Percentiles rank a stretch among this genome's conserved stretches.
phyloP scores from a whole-genome alignment of 805 yeast genomes.

The Ogataea trehalophila region DNA sequence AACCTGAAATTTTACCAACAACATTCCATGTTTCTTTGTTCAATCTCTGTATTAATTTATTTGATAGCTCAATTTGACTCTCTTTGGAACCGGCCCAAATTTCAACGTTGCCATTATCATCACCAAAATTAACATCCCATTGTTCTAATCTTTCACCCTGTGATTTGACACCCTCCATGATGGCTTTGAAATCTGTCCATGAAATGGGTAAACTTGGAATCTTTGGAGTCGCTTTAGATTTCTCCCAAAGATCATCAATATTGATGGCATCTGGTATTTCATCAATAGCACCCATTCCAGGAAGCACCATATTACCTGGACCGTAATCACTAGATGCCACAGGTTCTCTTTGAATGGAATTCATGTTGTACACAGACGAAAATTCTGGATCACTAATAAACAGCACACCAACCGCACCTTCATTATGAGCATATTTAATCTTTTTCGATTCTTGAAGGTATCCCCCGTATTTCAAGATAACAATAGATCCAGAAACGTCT shows the following conservation, averaged over 20 bases:
- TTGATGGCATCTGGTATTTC: constrained; percentile 33
- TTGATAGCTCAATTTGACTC: constrained; percentile 22
- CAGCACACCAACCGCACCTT: constrained; percentile 61
- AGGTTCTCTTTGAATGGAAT: constrained; percentile 48
- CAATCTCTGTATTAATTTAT: constrained; percentile 41
- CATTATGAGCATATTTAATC: constrained; percentile 47
- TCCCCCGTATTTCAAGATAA: constrained; percentile 58
- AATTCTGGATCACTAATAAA: constrained; percentile 48
- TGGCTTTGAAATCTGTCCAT: constrained; percentile 56
- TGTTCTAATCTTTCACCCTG: constrained; percentile 34
- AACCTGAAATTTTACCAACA: constrained; percentile 70
- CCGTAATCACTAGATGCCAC: constrained; percentile 52
- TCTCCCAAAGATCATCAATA: constrained; percentile 36
- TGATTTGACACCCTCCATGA: constrained; percentile 34
- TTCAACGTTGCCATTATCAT: constrained; percentile 23
- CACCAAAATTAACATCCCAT: constrained; percentile 31
- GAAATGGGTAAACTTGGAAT: constrained; percentile 79
- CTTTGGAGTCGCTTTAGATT: constrained; percentile 53
- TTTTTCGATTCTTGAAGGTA: constrained; percentile 46
- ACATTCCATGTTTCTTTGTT: constrained; percentile 75
- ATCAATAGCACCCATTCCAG: constrained; percentile 54
- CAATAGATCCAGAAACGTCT: constrained; percentile 43
- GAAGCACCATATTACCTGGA: constrained; percentile 77
- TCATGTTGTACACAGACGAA: constrained; percentile 30
- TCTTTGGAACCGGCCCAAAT: constrained; percentile 42